Percentiles rank a stretch among this genome's conserved stretches.
phyloP scores from a whole-genome alignment of 2,329 filamentous ascomycete genomes.

The Penicillium glabrum region DNA sequence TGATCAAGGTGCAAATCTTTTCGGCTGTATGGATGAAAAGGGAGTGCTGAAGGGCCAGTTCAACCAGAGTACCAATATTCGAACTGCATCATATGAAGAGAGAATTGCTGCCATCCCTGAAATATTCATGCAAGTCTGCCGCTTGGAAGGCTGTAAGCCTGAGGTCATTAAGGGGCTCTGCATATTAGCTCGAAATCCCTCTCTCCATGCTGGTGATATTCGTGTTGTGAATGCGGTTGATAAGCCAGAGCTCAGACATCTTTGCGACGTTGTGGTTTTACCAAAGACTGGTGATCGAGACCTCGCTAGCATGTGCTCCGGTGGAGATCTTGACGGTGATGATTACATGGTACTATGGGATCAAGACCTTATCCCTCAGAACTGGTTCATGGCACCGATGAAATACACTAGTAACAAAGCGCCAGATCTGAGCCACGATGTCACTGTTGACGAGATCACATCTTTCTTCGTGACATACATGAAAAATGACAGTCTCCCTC shows the following conservation, averaged over 20 bases:
- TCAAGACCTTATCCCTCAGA: constrained; percentile 63
- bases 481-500: constrained; percentile 79
- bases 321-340: constrained; percentile 92
- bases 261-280: constrained; percentile 84
- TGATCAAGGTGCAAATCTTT: constrained; percentile 78
- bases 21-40: constrained; percentile 88
- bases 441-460: constrained; percentile 71
- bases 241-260: constrained; percentile 67
- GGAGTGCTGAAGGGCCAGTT: constrained; percentile 70
- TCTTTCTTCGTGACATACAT: constrained; percentile 90
- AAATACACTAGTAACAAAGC: constrained; percentile 65
- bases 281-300: constrained; percentile 80
- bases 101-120: constrained; percentile 66
- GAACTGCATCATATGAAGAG: constrained; percentile 34
- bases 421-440: constrained; percentile 57
- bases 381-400: constrained; percentile 76
- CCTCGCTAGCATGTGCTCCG: constrained; percentile 90
- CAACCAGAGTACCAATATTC: constrained; percentile 36
- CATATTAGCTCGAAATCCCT: constrained; percentile 86
- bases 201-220: constrained; percentile 88
- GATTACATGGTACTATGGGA: constrained; percentile 98
- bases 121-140: constrained; percentile 82
- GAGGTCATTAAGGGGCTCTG: constrained; percentile 74
- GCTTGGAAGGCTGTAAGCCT: constrained; percentile 55
- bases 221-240: constrained; percentile 84